These are phyloP conservation scores for Candida boleticola DNA, from an alignment of 805 yeast genomes.

Conservation along the genomic window DNA sequence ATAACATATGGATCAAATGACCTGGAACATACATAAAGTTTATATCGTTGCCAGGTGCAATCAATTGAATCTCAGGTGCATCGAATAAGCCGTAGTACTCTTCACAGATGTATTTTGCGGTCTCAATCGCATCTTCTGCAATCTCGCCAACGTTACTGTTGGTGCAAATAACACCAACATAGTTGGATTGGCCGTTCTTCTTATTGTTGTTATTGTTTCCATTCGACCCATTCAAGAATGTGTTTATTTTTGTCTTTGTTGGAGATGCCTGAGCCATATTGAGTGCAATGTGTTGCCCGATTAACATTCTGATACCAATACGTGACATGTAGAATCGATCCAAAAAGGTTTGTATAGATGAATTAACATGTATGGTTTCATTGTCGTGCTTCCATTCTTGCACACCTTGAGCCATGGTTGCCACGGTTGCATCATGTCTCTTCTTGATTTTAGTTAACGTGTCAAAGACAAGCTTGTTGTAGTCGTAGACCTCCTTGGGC, in stretches of 20 bases:
- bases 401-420: conserved; percentile 90
- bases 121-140: conserved; percentile 85
- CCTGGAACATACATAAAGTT: conserved; percentile 92
- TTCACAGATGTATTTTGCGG: conserved; percentile 86
- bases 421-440: conserved; percentile 89
- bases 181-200: conserved; percentile 41
- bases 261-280: conserved; percentile 59
- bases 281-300: conserved; percentile 91
- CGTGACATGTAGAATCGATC: conserved; percentile 88
- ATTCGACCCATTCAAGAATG: conserved; percentile 33
- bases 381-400: conserved; percentile 75
- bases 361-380: conserved; percentile 53
- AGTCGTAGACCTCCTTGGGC: conserved; percentile 73
- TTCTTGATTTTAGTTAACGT: conserved; percentile 69
- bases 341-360: conserved; percentile 73
- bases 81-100: conserved; percentile 86
- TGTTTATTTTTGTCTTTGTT: conserved; percentile 34
- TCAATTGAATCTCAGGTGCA: conserved; percentile 78
- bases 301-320: conserved; percentile 88
- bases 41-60: conserved; percentile 68
- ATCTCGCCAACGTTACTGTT: conserved; percentile 80
- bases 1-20: conserved; percentile 85
- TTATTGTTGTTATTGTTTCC: conserved; percentile 8
- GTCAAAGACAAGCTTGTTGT: conserved; percentile 65
- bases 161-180: conserved; percentile 87